Conservation (phyloP, 1,139 yeast genomes). For the Pichia sp. region DNA sequence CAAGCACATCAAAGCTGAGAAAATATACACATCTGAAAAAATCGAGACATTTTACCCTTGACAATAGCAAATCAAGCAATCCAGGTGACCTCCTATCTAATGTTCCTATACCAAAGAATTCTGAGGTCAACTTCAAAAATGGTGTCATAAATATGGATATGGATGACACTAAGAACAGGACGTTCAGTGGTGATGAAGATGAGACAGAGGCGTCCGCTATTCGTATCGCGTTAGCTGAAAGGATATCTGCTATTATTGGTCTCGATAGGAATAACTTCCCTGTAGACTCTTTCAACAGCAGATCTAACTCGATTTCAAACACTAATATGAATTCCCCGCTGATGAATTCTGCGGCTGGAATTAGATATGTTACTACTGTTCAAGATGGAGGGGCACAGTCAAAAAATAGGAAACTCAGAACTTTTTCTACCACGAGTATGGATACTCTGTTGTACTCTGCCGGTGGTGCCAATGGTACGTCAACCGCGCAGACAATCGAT, state of each 20-base stretch:
- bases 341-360: slow-evolving; percentile 9
- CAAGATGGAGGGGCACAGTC: background rate
- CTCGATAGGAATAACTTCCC: slow-evolving; percentile 31
- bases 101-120: slow-evolving; percentile 62
- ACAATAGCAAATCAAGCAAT: slow-evolving; percentile 51
- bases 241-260: slow-evolving; percentile 67
- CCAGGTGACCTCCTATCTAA: slow-evolving; percentile 85
- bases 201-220: slow-evolving; percentile 73
- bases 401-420: slow-evolving; percentile 12
- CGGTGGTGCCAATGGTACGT: background rate
- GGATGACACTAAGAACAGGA: slow-evolving; percentile 31
- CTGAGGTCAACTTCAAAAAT: slow-evolving; percentile 8
- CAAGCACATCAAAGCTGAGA: background rate
- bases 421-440: slow-evolving; percentile 22
- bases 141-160: slow-evolving; percentile 13
- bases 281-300: slow-evolving; percentile 1
- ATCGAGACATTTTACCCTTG: slow-evolving; percentile 61
- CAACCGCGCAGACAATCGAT: background rate
- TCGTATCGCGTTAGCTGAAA: slow-evolving; percentile 66
- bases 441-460: slow-evolving; percentile 1
- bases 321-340: slow-evolving; percentile 7
- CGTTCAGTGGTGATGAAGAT: slow-evolving; percentile 41
- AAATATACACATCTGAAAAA: slow-evolving; percentile 1
- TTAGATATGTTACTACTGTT: slow-evolving; percentile 8
- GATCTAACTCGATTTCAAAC: slow-evolving; percentile 6